Base-by-base conservation (phyloP, 768 basidiomycete genomes). In the Clathrus columnatus region DNA sequence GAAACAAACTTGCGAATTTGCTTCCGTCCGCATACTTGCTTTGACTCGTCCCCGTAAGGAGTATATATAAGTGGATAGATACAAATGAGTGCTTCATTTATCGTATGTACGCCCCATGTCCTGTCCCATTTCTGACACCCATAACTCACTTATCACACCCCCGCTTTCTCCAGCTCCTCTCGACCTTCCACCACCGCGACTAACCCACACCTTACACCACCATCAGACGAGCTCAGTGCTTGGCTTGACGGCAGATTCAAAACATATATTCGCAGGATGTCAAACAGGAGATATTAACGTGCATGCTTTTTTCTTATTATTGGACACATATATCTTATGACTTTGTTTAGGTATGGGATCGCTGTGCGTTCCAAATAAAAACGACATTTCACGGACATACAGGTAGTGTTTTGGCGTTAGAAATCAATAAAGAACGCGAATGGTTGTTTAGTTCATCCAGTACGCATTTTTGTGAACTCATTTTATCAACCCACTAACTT, bases 401-500 rank as follows among this genome's bases (percentile, higher is more conserved):
- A 0, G 90, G 87, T 6, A 89, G 87, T 59, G 83, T 96, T 1
- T 75, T 96, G 20, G 84, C 84, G 7, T 72, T 96, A 47, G 84
- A 87, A 61, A 79, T 87, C 59, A 86, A 84, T 6, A 69, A 78
- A 52, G 84, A 87, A 53, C 84, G 82, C 63, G 73, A 78, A 46
- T 95, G 92, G 92, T 65, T 96, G 24, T 88, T 96, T 64, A 95
- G 92, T 60, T 85, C 91, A 4, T 92, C 91, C 46, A 87, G 91
- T 88, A 66, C 57, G 77, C 62, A 10, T 52, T 29, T 0, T 26
- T 21, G 26, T 20, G 46, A 26, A 1, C 7, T 17, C 14, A 14
- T 1, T 36, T 42, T 59, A 45, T n/a, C n/a, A n/a, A n/a, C n/a
- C n/a, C n/a, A 16, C 18, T 49, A 28, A 29, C 14, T 20, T 26